Evolutionary conservation across 768 basidiomycete genomes (phyloP).

Genomic region (Pulveroboletus sp.): DNA sequence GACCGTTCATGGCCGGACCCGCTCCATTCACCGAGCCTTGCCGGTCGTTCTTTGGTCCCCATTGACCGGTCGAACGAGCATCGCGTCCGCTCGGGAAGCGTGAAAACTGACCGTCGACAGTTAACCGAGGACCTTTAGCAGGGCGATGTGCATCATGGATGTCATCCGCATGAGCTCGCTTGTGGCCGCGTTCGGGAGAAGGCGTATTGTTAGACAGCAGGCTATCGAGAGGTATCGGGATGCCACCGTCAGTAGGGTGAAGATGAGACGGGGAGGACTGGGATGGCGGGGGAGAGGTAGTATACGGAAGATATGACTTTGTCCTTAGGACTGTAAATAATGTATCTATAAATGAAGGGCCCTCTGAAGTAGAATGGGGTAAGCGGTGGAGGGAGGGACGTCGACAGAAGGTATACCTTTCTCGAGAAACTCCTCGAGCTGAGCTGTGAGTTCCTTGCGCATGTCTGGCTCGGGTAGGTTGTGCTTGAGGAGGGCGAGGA

Average conservation of each 20-base stretch:
- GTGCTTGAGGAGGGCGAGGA: slow-evolving; percentile 88
- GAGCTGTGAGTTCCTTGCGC: slow-evolving; percentile 66
- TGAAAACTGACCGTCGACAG: slow-evolving; percentile 60
- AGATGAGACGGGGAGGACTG: slow-evolving; percentile 34
- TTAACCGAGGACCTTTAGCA: slow-evolving; percentile 68
- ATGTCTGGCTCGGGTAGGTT: slow-evolving; percentile 80
- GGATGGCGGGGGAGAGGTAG: slow-evolving; percentile 38
- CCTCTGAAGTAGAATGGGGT: slow-evolving; percentile 43
- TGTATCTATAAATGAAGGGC: slow-evolving; percentile 71
- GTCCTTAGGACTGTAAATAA: slow-evolving; percentile 82
- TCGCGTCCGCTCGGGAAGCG: slow-evolving; percentile 49
- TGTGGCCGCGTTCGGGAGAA: slow-evolving; percentile 53
- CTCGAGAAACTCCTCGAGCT: slow-evolving; percentile 91
- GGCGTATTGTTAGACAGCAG: slow-evolving; percentile 45
- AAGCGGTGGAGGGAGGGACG: slow-evolving; percentile 4
- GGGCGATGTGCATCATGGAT: slow-evolving; percentile 56
- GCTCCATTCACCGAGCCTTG: slow-evolving; percentile 25
- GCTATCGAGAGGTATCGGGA: slow-evolving; percentile 74
- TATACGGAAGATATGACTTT: slow-evolving; percentile 81
- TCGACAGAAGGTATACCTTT: slow-evolving; percentile 50
- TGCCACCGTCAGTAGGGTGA: slow-evolving; percentile 51
- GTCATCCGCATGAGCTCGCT: slow-evolving; percentile 61
- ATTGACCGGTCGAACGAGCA: slow-evolving; percentile 39
- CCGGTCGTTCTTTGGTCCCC: slow-evolving; percentile 34
- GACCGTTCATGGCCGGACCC: slow-evolving; percentile 33